Base-by-base conservation (phyloP, 129 eudicot genomes). In the Logfia minima region DNA sequence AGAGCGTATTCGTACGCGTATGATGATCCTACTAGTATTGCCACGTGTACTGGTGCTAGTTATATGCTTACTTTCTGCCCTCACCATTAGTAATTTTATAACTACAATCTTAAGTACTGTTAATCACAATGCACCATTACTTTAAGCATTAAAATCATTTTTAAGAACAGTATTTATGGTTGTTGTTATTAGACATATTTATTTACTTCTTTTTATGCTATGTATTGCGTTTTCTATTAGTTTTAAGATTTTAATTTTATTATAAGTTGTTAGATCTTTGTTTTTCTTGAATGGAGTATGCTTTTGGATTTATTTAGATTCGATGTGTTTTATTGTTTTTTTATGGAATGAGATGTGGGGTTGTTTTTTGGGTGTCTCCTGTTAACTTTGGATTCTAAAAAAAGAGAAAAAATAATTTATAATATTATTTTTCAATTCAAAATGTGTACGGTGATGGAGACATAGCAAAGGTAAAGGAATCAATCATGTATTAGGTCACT, bases 11-110 rank as follows among this genome's bases (percentile, higher is more conserved):
- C 98, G 68, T 93, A 93, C 74, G 98, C 98, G 6, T 93, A 87
- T 45, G 98, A 93, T 80, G 98, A 93, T 80, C 98, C 98, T 8
- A 93, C 98, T 17, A 93, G 98, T 35, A 93, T 93, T 53, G 82
- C 98, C 8, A 93, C 98, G 72, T 93, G 98, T 78, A 93, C 96
- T 16, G 92, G 97, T 2, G 96, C 90, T 4, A 93, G 80, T 77
- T 93, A 93, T 72, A 59, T 93, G 86, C 83, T 93, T 51, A 91
- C 96, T 8, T 93, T 91, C 77, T 93, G 97, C 73, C 96, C 98
- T 23, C 93, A 87, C 80, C 96, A 87, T 82, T 88, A 85, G 65
- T 21, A 37, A 26, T 75, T 19, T 19, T 56, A 55, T 0, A 45
- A 45, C 53, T 45, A 45, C 53, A 11, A 45, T 45, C 53, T 45